These are phyloP conservation scores for Candida sp. DNA, from an alignment of 1,139 yeast species.

Conservation along the genomic window DNA sequence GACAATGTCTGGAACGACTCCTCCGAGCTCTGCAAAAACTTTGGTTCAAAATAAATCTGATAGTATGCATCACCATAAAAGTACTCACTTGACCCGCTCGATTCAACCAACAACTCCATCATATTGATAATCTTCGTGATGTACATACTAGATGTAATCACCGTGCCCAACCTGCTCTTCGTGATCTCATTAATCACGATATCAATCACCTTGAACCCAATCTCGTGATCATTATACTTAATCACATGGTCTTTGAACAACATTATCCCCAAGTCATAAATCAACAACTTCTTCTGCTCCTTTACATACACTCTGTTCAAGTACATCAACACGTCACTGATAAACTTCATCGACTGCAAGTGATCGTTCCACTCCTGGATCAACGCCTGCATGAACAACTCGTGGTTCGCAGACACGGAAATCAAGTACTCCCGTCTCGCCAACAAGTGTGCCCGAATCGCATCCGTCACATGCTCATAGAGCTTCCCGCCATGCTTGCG, in stretches of 20 bases:
- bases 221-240: constrained; percentile 45
- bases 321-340: constrained; percentile 89
- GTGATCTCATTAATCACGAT: constrained; percentile 63
- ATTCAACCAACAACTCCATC: constrained; percentile 62
- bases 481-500: constrained; percentile 74
- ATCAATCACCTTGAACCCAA: constrained; percentile 54
- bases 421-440: constrained; percentile 28
- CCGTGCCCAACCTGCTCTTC: constrained; percentile 60
- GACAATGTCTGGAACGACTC: constrained; percentile 57
- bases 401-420: constrained; percentile 19
- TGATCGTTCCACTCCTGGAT: constrained; percentile 76
- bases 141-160: constrained; percentile 59
- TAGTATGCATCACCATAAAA: constrained; percentile 59
- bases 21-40: constrained; percentile 57
- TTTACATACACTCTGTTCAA: constrained; percentile 84
- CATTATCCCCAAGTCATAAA: constrained; percentile 77
- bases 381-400: constrained; percentile 50
- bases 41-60: constrained; percentile 68
- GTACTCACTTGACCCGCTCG: constrained; percentile 38
- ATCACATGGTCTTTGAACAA: constrained; percentile 54
- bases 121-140: constrained; percentile 68
- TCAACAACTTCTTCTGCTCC: constrained; percentile 66
- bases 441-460: constrained; percentile 56
- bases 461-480: constrained; percentile 62
- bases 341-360: constrained; percentile 73